Evolutionary conservation across 139 green algal genomes (phyloP).

Genomic region (Marvania coccoides): DNA sequence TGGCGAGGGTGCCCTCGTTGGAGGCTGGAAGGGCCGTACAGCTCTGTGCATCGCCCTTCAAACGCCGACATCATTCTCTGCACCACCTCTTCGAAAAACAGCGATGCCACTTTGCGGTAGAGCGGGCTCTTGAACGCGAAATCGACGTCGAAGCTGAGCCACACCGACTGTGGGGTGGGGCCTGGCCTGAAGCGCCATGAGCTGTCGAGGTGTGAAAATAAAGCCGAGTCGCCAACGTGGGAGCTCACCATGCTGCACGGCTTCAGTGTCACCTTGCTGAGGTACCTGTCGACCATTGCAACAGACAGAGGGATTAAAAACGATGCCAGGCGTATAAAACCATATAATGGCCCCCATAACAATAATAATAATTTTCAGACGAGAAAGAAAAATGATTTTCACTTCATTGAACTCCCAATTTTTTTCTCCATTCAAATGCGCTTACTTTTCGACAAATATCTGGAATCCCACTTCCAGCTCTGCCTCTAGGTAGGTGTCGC

Average conservation of each 20-base stretch:
- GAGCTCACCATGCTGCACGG: conserved; percentile 35
- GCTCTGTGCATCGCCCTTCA: conserved; percentile 61
- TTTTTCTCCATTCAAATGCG: not conserved
- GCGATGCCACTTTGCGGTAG: conserved; percentile 57
- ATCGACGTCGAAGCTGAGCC: conserved; percentile 76
- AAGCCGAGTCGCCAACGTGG: conserved; percentile 47
- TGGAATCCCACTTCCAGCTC: conserved; percentile 92
- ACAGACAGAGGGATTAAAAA: not conserved
- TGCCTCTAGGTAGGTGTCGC: conserved; percentile 66
- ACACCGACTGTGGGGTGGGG: conserved; percentile 49
- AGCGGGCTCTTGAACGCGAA: conserved; percentile 84
- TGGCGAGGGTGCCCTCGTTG: too few species aligned
- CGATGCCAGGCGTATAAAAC: too few species aligned
- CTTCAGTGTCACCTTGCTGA: conserved; percentile 59
- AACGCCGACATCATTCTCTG: conserved; percentile 80
- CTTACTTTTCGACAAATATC: conserved; percentile 58
- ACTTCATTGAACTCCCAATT: too few species aligned
- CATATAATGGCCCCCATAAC: too few species aligned
- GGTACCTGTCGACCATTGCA: conserved; percentile 53
- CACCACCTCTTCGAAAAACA: conserved; percentile 77
- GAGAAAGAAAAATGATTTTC: too few species aligned
- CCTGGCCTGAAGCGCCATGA: conserved; percentile 69
- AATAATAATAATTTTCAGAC: too few species aligned
- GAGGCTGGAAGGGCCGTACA: conserved; percentile 65
- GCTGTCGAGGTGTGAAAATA: conserved; percentile 81